A percentile compares a stretch with the other conserved stretches of the same genome.
phyloP scores from a whole-genome alignment of 164 flowering plant species.

The Chloranthus sessilifolius region DNA sequence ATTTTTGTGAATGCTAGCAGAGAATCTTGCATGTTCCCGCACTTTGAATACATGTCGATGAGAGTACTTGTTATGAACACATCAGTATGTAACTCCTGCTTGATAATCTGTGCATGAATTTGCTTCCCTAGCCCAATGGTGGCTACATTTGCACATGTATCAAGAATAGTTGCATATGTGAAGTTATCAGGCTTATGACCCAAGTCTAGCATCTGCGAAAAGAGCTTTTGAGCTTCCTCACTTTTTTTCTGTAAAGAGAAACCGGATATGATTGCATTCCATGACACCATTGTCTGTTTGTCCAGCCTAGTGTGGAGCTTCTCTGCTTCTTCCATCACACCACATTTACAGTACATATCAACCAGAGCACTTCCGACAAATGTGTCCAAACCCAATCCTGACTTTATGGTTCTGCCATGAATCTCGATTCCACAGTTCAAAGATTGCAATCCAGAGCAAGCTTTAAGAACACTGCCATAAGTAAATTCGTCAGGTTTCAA shows the following conservation, averaged over 20 bases:
- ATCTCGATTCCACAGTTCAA: conserved; percentile 48
- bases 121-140: conserved; percentile 68
- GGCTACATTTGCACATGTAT: conserved; percentile 76
- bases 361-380: conserved; percentile 65
- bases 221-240: conserved; percentile 63
- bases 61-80: conserved; percentile 62
- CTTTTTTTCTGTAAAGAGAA: conserved; percentile 45
- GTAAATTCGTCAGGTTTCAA: conserved; percentile 84
- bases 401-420: conserved; percentile 53
- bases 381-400: conserved; percentile 49
- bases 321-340: conserved; percentile 57
- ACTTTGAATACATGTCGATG: conserved; percentile 86
- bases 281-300: conserved; percentile 49
- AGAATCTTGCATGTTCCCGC: conserved; percentile 74
- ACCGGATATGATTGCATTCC: conserved; percentile 84
- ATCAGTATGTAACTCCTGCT: conserved; percentile 59
- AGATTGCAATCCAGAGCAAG: conserved; percentile 48
- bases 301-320: conserved; percentile 52
- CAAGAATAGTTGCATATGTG: conserved; percentile 80
- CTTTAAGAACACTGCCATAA: conserved; percentile 75
- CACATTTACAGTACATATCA: conserved; percentile 83
- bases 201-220: conserved; percentile 50
- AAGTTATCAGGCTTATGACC: conserved; percentile 71
- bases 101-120: conserved; percentile 75
- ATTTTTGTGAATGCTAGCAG: conserved; percentile 52